Conservation (phyloP, 192 early-diverging fungal species). For the Podila minutissima region DNA sequence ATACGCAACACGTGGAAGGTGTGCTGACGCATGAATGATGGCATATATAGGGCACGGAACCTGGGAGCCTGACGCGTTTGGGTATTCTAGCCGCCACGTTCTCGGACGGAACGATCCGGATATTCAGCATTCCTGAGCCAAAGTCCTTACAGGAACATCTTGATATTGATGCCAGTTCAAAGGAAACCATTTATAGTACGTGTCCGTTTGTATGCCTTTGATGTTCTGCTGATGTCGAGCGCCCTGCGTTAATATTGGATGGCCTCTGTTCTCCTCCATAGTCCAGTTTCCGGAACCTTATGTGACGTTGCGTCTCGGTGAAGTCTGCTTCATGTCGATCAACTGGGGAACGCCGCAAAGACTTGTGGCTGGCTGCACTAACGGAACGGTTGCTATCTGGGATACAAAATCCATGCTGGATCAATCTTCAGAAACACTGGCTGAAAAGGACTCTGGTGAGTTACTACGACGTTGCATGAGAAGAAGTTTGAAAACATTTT, state of each 20-base stretch:
- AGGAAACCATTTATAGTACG: constrained; percentile 32
- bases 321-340: constrained; percentile 42
- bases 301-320: constrained; percentile 35
- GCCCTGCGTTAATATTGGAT: neutral
- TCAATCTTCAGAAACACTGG: constrained; percentile 30
- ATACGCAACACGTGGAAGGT: too few species aligned
- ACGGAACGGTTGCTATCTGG: constrained; percentile 37
- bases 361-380: constrained; percentile 27
- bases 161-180: neutral
- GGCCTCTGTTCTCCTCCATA: neutral
- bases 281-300: constrained; percentile 25
- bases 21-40: too few species aligned
- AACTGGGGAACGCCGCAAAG: constrained; percentile 35
- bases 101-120: constrained; percentile 33
- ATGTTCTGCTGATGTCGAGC: neutral
- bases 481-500: neutral
- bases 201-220: neutral
- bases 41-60: neutral
- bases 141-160: constrained; percentile 1
- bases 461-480: neutral
- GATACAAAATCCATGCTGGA: constrained; percentile 31
- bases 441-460: constrained; percentile 34
- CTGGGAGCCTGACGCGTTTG: constrained; percentile 7
- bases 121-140: constrained; percentile 35
- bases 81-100: constrained; percentile 35